Percentiles rank a stretch among this genome's conserved stretches.
phyloP scores from a whole-genome alignment of 2,329 filamentous ascomycete genomes.

The Parastagonospora nodorum region DNA sequence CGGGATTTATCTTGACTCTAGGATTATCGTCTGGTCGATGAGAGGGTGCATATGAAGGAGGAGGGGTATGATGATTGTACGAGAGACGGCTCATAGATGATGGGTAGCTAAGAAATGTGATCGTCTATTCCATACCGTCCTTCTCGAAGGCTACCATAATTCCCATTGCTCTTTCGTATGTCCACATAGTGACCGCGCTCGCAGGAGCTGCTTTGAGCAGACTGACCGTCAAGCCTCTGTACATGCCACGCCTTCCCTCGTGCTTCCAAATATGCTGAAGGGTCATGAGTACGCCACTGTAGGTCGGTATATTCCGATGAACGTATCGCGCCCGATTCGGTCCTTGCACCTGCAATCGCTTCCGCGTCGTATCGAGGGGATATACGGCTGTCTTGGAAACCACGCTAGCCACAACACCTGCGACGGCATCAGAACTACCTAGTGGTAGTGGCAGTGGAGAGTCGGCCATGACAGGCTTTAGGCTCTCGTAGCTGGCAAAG shows the following conservation, averaged over 20 bases:
- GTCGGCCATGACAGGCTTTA: constrained; percentile 56
- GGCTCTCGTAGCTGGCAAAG: constrained; percentile 84
- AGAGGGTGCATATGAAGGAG: too few relatives aligned
- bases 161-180: constrained; percentile 78
- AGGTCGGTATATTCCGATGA: constrained; percentile 86
- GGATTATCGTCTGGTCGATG: too few relatives aligned
- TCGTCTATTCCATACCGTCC: background rate
- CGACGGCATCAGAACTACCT: constrained; percentile 80
- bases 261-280: constrained; percentile 69
- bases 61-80: too few relatives aligned
- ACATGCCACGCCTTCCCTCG: constrained; percentile 81
- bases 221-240: constrained; percentile 85
- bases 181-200: constrained; percentile 93
- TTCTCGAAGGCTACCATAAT: constrained; percentile 53
- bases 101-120: background rate
- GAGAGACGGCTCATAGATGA: too few relatives aligned
- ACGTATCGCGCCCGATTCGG: constrained; percentile 80
- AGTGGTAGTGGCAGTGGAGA: constrained; percentile 65
- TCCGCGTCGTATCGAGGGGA: constrained; percentile 88
- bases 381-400: constrained; percentile 89
- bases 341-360: constrained; percentile 93
- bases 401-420: constrained; percentile 79
- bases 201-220: constrained; percentile 92
- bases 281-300: constrained; percentile 68
- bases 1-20: too few relatives aligned